Conservation (phyloP, 305 asterid species). For the Ajuga reptans region DNA sequence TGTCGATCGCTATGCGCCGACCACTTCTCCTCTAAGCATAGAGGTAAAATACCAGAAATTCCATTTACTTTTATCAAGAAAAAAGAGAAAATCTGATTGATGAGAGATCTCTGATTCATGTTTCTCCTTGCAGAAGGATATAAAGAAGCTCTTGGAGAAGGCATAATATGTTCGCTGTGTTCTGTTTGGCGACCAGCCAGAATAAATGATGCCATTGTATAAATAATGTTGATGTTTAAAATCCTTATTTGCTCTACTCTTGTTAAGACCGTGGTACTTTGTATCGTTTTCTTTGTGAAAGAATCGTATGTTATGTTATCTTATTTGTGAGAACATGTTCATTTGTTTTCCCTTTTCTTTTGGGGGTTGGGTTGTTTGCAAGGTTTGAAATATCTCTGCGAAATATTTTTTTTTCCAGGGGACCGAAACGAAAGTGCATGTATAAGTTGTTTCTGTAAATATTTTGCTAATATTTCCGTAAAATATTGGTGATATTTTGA, state of each 20-base stretch:
- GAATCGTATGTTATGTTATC: background rate
- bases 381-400: too few species aligned
- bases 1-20: constrained; percentile 87
- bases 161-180: constrained; percentile 22
- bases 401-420: too few species aligned
- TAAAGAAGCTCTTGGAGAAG: constrained; percentile 62
- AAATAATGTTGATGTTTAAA: constrained; percentile 2
- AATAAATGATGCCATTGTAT: background rate
- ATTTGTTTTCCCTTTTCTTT: too few species aligned
- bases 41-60: constrained; percentile 40
- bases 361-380: too few species aligned
- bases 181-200: background rate
- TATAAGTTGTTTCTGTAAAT: too few species aligned
- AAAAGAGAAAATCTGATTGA: background rate
- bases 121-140: constrained; percentile 48
- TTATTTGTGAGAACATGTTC: too few species aligned
- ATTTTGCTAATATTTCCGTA: too few species aligned
- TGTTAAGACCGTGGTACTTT: background rate
- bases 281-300: background rate
- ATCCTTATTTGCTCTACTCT: background rate
- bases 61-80: background rate
- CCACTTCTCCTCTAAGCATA: constrained; percentile 80
- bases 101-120: background rate
- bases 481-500: too few species aligned
- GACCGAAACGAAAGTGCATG: too few species aligned